A percentile compares a stretch with the other conserved stretches of the same genome.
phyloP scores from a whole-genome alignment of 495 filamentous ascomycete species.

The Bryoglossum gracile region DNA sequence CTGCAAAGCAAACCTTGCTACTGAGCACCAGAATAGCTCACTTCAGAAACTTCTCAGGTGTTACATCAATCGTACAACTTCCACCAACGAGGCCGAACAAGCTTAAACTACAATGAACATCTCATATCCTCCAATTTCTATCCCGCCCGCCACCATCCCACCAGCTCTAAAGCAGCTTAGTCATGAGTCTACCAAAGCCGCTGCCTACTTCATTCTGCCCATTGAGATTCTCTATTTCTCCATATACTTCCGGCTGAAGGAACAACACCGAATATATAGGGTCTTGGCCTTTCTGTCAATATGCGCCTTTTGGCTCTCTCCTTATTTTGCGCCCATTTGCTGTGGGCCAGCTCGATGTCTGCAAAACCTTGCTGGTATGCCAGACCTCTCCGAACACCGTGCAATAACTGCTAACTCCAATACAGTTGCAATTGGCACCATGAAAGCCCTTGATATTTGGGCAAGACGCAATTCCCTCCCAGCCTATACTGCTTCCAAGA shows the following conservation, averaged over 20 bases:
- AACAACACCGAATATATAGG: constrained; percentile 11
- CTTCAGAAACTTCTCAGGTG: neutral
- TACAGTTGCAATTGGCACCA: constrained; percentile 29
- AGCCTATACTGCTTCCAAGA: constrained; percentile 22
- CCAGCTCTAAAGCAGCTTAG: constrained; percentile 14
- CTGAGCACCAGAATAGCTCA: neutral
- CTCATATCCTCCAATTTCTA: constrained; percentile 17
- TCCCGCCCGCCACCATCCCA: constrained; percentile 5
- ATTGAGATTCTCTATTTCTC: constrained; percentile 25
- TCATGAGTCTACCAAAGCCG: constrained; percentile 18
- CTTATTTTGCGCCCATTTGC: constrained; percentile 22
- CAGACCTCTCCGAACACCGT: neutral
- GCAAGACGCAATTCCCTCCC: constrained; percentile 23
- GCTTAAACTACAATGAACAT: constrained; percentile 20
- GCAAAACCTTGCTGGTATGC: constrained; percentile 27
- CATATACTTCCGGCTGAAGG: constrained; percentile 23
- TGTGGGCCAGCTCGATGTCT: constrained; percentile 23
- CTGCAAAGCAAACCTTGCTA: too few species aligned
- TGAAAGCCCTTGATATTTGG: constrained; percentile 34
- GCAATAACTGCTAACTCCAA: neutral
- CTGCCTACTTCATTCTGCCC: constrained; percentile 20
- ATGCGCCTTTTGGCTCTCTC: constrained; percentile 18
- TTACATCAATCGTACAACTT: neutral
- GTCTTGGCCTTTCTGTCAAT: constrained; percentile 19
- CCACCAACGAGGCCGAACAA: neutral